phyloP scores from a whole-genome alignment of 306 rosid species.

The Acacia confusa region DNA sequence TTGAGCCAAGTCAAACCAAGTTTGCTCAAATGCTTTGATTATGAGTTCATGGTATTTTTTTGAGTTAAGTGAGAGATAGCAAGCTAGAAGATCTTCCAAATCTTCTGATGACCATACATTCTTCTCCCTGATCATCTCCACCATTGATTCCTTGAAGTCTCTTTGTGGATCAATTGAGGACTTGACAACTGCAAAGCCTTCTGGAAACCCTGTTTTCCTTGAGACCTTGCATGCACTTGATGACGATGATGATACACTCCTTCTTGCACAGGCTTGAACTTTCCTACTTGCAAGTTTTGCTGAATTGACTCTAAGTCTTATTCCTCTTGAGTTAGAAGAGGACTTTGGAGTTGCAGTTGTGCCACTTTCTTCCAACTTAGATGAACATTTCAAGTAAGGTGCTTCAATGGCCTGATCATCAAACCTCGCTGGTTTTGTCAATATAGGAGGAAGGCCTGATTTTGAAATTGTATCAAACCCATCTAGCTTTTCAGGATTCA shows the following conservation, averaged over 20 bases:
- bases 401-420: conserved; percentile 43
- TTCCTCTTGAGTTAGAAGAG: conserved; percentile 47
- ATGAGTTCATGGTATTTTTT: conserved; percentile 70
- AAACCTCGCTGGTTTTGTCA: conserved; percentile 54
- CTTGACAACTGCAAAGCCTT: conserved; percentile 73
- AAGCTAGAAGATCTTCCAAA: conserved; percentile 83
- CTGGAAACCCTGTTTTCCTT: conserved; percentile 44
- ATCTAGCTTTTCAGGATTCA: conserved; percentile 42
- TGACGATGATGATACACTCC: conserved; percentile 50
- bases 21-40: conserved; percentile 81
- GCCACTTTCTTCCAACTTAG: conserved; percentile 41
- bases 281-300: conserved; percentile 62
- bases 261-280: conserved; percentile 55
- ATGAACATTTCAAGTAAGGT: conserved; percentile 35
- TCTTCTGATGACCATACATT: conserved; percentile 59
- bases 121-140: conserved; percentile 84
- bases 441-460: conserved; percentile 59
- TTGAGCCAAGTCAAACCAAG: conserved; percentile 70
- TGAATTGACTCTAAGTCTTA: conserved; percentile 61
- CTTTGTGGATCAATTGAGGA: conserved; percentile 69
- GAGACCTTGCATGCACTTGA: conserved; percentile 29
- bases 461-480: conserved; percentile 48
- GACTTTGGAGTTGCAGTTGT: conserved; percentile 38
- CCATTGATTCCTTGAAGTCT: conserved; percentile 81
- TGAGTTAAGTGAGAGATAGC: conserved; percentile 77